phyloP scores from a whole-genome alignment of 208 protist genomes.

The Angomonas ambiguus region DNA sequence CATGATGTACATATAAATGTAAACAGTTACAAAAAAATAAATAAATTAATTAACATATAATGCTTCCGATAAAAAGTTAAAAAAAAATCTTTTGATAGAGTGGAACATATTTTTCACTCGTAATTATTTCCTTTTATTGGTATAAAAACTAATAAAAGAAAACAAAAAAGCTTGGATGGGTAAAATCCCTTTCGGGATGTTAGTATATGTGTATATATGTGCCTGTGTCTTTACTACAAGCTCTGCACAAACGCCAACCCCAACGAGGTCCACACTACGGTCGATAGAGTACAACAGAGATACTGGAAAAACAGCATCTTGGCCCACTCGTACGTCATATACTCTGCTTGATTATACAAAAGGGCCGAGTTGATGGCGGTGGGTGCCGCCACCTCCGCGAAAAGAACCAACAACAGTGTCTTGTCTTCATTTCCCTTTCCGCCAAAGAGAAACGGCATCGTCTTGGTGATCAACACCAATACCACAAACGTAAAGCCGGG shows the following conservation, averaged over 20 bases:
- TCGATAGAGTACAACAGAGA: constrained; percentile 41
- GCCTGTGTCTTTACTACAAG: constrained; percentile 5
- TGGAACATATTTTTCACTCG: too few relatives aligned
- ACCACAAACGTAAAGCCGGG: constrained; percentile 47
- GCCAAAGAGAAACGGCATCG: constrained; percentile 55
- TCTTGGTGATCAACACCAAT: constrained; percentile 28
- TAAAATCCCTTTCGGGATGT: too few relatives aligned
- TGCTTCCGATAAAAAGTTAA: too few relatives aligned
- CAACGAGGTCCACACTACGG: constrained; percentile 58
- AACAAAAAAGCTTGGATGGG: too few relatives aligned
- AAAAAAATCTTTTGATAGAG: too few relatives aligned
- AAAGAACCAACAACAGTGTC: constrained; percentile 67
- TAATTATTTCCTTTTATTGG: too few relatives aligned
- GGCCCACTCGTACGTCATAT: constrained; percentile 60
- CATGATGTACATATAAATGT: too few relatives aligned
- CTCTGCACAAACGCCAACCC: constrained; percentile 31
- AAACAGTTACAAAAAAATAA: too few relatives aligned
- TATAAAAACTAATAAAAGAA: too few relatives aligned
- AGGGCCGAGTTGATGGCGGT: constrained; percentile 75
- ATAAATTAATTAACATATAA: too few relatives aligned
- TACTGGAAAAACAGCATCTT: constrained; percentile 85
- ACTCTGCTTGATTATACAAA: constrained; percentile 56
- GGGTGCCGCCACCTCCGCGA: constrained; percentile 60
- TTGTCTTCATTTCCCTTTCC: constrained; percentile 29
- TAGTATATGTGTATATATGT: background rate